These are phyloP conservation scores for Cryphonectria parasitica DNA, from an alignment of 2,329 filamentous ascomycete genomes.

Conservation along the genomic window DNA sequence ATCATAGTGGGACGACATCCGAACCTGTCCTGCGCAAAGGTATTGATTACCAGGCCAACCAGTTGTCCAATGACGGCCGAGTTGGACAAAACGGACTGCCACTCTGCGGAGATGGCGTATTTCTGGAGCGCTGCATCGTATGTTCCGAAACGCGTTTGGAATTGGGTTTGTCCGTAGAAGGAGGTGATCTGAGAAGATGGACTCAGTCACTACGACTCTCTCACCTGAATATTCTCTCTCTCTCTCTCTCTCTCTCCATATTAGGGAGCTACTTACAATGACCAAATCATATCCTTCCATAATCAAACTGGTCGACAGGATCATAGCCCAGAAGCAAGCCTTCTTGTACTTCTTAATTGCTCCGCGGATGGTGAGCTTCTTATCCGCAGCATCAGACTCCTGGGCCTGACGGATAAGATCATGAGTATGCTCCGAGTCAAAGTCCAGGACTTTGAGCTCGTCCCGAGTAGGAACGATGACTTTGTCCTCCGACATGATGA, in stretches of 20 bases:
- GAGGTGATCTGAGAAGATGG: conserved; percentile 29
- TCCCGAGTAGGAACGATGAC: conserved; percentile 21
- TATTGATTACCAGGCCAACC: conserved; percentile 48
- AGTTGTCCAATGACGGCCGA: conserved; percentile 49
- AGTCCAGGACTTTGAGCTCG: conserved; percentile 20
- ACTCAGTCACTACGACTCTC: not conserved
- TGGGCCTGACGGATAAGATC: conserved; percentile 30
- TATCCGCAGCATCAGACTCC: conserved; percentile 31
- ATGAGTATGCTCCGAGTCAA: conserved; percentile 26
- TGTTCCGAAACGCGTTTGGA: conserved; percentile 38
- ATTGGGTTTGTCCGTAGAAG: conserved; percentile 42
- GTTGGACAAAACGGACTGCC: conserved; percentile 52
- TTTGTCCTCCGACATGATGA: conserved; percentile 17
- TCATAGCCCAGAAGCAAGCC: conserved; percentile 38
- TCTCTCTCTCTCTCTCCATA: not conserved
- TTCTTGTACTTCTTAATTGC: conserved; percentile 37
- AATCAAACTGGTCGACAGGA: conserved; percentile 35
- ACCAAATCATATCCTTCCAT: conserved; percentile 43
- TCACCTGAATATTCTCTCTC: not conserved
- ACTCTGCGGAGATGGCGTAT: conserved; percentile 47
- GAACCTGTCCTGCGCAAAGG: conserved; percentile 44
- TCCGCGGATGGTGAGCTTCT: conserved; percentile 33
- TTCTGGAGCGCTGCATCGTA: conserved; percentile 32
- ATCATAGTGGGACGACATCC: conserved; percentile 45
- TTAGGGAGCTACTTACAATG: conserved; percentile 36